These are phyloP conservation scores for Botrytis fabae DNA, from an alignment of 2,329 filamentous ascomycete species.

Conservation along the genomic window DNA sequence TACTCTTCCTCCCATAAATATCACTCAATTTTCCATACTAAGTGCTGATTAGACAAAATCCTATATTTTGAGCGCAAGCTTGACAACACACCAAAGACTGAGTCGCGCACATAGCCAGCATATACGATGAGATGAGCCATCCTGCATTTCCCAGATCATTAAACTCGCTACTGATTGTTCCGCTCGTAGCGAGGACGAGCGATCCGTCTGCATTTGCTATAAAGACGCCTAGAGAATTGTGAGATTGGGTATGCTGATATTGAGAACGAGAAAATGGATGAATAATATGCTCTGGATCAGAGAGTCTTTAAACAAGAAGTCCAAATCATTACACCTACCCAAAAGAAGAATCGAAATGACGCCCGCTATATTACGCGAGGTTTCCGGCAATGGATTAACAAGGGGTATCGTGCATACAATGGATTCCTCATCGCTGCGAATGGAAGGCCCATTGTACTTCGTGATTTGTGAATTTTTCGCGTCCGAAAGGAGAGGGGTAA, in stretches of 20 bases:
- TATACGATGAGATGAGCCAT: constrained; percentile 56
- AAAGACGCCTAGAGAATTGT: constrained; percentile 53
- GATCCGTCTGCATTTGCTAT: constrained; percentile 63
- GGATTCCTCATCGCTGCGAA: background rate
- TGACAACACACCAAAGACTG: constrained; percentile 50
- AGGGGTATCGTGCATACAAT: background rate
- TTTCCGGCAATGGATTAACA: background rate
- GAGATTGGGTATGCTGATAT: background rate
- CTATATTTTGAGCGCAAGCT: background rate
- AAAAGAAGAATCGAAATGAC: constrained; percentile 31
- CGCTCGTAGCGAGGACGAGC: constrained; percentile 64
- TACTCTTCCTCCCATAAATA: constrained; percentile 45
- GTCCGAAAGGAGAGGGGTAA: background rate
- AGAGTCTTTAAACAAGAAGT: background rate
- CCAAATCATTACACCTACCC: constrained; percentile 24
- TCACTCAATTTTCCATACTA: constrained; percentile 52
- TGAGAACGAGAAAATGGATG: background rate
- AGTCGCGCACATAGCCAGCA: constrained; percentile 52
- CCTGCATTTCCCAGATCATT: constrained; percentile 56
- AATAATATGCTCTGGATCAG: background rate
- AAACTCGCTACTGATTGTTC: constrained; percentile 61
- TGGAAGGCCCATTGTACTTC: background rate
- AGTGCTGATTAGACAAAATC: background rate
- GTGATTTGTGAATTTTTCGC: background rate
- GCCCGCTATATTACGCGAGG: constrained; percentile 25